These are phyloP conservation scores for Vachellia pachyceras DNA, from an alignment of 306 rosid species.

Conservation along the genomic window DNA sequence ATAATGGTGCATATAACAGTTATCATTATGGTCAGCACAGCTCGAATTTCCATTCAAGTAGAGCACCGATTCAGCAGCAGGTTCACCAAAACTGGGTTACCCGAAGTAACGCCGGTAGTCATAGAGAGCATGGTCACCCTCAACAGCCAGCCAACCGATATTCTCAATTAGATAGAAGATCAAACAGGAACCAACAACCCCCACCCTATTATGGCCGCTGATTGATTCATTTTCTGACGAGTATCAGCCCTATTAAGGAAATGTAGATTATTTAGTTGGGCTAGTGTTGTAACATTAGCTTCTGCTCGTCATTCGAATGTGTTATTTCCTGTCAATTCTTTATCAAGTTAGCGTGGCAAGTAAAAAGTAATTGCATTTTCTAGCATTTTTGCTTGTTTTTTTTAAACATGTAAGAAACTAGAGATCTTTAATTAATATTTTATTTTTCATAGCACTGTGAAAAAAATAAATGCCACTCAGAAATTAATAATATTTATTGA, in stretches of 20 bases:
- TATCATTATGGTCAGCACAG: constrained; percentile 46
- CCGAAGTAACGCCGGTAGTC: constrained; percentile 32
- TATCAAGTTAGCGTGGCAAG: neutral
- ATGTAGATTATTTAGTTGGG: constrained; percentile 19
- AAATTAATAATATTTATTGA: too few relatives aligned
- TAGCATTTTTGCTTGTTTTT: neutral
- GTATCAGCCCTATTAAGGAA: neutral
- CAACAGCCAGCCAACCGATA: constrained; percentile 63
- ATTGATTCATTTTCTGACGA: constrained; percentile 36
- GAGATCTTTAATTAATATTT: too few relatives aligned
- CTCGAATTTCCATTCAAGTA: constrained; percentile 52
- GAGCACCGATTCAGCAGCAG: constrained; percentile 41
- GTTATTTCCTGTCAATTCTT: neutral
- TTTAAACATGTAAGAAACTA: too few relatives aligned
- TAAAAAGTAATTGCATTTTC: neutral
- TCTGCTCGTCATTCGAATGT: constrained; percentile 14
- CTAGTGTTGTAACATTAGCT: constrained; percentile 12
- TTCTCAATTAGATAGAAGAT: constrained; percentile 59
- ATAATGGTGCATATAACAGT: constrained; percentile 37
- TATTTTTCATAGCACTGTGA: too few relatives aligned
- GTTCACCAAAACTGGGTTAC: constrained; percentile 48
- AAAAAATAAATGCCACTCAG: too few relatives aligned
- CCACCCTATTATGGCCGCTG: constrained; percentile 58
- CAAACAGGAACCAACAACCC: constrained; percentile 55
- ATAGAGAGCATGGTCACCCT: constrained; percentile 49